phyloP scores from a whole-genome alignment of 2,329 filamentous ascomycete genomes.

The Trematosphaeria pertusa region DNA sequence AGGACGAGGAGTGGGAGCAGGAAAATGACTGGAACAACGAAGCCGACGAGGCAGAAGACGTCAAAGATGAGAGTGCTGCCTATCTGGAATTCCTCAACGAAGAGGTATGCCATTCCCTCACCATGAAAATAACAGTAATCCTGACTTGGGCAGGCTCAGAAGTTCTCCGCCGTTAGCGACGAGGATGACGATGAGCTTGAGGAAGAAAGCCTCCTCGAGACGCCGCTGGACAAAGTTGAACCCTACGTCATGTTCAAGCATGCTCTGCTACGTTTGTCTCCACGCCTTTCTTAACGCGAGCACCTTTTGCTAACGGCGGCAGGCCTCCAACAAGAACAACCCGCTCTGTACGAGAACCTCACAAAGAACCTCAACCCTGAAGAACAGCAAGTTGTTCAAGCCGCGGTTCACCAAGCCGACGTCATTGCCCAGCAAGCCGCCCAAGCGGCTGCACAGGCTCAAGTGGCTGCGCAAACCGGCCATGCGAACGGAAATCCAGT shows the following conservation, averaged over 20 bases:
- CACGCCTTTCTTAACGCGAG: not conserved
- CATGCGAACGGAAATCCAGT: conserved; percentile 26
- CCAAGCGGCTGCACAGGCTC: conserved; percentile 28
- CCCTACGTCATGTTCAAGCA: conserved; percentile 89
- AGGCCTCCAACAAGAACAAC: conserved; percentile 91
- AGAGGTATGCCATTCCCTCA: conserved; percentile 64
- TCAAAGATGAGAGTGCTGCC: conserved; percentile 88
- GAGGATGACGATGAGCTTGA: conserved; percentile 91
- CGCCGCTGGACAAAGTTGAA: conserved; percentile 92
- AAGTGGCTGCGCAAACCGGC: conserved; percentile 32
- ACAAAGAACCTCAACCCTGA: conserved; percentile 79
- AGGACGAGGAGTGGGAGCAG: conserved; percentile 81
- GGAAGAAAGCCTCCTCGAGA: conserved; percentile 91
- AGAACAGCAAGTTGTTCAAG: conserved; percentile 81
- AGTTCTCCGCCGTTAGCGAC: conserved; percentile 75
- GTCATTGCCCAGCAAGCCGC: conserved; percentile 54
- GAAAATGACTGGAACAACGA: conserved; percentile 74
- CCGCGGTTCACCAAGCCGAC: conserved; percentile 76
- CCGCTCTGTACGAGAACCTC: conserved; percentile 83
- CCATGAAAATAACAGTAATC: conserved; percentile 15
- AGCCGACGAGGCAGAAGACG: conserved; percentile 69
- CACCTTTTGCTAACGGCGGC: conserved; percentile 38
- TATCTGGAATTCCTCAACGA: conserved; percentile 97
- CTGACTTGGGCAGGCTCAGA: conserved; percentile 69
- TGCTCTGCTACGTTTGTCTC: conserved; percentile 77